Conservation (phyloP, 768 basidiomycete genomes). For the Agrocybe pediades region DNA sequence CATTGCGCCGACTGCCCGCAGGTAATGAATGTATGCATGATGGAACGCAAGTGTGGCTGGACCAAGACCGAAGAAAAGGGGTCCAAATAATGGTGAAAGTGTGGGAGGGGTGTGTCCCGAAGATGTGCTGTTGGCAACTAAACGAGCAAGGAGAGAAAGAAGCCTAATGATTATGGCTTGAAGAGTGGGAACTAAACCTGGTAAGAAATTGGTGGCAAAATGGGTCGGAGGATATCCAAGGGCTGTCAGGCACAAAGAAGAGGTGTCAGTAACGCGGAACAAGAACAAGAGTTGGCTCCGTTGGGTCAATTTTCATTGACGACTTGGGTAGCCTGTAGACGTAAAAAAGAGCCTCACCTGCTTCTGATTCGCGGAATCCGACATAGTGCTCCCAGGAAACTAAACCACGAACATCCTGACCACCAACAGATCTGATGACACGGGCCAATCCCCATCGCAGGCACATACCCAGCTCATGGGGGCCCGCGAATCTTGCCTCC, state of each 20-base stretch:
- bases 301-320: no score
- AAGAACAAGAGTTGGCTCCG: not conserved
- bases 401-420: constrained; percentile 79
- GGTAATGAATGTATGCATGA: constrained; percentile 61
- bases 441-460: constrained; percentile 91
- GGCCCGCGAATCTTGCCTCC: constrained; percentile 81
- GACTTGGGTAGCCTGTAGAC: constrained; percentile 5
- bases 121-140: constrained; percentile 80
- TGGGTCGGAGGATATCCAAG: constrained; percentile 70
- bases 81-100: constrained; percentile 87
- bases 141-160: constrained; percentile 77
- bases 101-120: constrained; percentile 93
- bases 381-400: constrained; percentile 84
- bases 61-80: constrained; percentile 83
- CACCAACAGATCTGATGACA: constrained; percentile 68
- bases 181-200: constrained; percentile 49
- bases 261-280: constrained; percentile 1
- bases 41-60: constrained; percentile 50
- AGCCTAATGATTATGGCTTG: constrained; percentile 67
- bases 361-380: constrained; percentile 81
- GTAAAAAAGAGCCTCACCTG: constrained; percentile 50
- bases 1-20: constrained; percentile 82
- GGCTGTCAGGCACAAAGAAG: constrained; percentile 37
- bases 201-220: constrained; percentile 66
- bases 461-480: constrained; percentile 89